Conservation (phyloP, 2,329 filamentous ascomycete genomes). For the Massarina eburnea region DNA sequence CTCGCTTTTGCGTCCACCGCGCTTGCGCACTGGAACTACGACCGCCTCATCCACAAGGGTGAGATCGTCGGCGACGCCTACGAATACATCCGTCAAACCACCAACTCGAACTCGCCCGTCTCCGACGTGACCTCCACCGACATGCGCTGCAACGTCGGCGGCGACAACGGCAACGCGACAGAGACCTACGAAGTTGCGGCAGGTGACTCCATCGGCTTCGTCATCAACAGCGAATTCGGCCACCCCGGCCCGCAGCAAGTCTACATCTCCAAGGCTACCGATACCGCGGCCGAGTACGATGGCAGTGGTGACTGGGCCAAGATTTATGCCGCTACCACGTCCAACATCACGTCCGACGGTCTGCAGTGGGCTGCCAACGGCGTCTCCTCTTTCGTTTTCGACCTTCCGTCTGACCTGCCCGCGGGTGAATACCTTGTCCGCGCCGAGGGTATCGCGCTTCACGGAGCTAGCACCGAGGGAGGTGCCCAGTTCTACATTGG, state of each 20-base stretch:
- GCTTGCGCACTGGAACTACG: slow-evolving; percentile 23
- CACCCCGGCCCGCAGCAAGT: slow-evolving; percentile 55
- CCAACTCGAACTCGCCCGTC: slow-evolving; percentile 15
- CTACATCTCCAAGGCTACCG: slow-evolving; percentile 48
- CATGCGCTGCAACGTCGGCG: slow-evolving; percentile 19
- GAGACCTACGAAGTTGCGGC: slow-evolving; percentile 18
- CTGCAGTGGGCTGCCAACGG: slow-evolving; percentile 20
- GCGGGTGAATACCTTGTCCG: slow-evolving; percentile 26
- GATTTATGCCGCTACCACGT: slow-evolving; percentile 13
- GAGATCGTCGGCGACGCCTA: slow-evolving; percentile 14
- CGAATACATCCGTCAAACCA: slow-evolving; percentile 14
- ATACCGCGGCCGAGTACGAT: slow-evolving; percentile 65
- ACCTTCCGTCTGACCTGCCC: slow-evolving; percentile 39
- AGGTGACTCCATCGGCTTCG: slow-evolving; percentile 49
- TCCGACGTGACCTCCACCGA: slow-evolving; percentile 12
- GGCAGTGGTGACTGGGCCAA: slow-evolving; percentile 49
- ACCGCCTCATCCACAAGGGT: slow-evolving; percentile 20
- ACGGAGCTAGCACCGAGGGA: slow-evolving; percentile 38
- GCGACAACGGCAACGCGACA: slow-evolving; percentile 4
- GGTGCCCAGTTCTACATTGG: slow-evolving; percentile 26
- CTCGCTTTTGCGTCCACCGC: slow-evolving; percentile 7
- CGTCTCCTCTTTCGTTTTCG: slow-evolving; percentile 39
- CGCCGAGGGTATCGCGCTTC: slow-evolving; percentile 12
- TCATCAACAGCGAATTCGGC: slow-evolving; percentile 35
- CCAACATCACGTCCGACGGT: slow-evolving; percentile 1